Conservation (phyloP, 805 yeast genomes). For the Kuraishia cidri region DNA sequence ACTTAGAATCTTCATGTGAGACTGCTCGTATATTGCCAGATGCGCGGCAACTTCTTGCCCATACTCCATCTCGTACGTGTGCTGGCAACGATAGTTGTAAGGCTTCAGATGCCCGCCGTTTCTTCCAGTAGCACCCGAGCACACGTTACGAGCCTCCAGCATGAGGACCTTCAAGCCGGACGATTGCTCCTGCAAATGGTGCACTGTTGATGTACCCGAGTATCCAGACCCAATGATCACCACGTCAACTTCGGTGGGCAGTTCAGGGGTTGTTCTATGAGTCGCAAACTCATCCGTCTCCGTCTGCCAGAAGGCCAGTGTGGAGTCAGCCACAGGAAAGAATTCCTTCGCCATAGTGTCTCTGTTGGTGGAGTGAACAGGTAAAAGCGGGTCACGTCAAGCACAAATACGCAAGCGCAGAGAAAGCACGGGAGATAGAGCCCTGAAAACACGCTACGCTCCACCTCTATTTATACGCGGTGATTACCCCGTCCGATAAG, state of each 20-base stretch:
- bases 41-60: conserved; percentile 23
- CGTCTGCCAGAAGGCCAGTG: conserved; percentile 6
- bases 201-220: conserved; percentile 31
- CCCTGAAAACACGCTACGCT: no score
- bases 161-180: conserved; percentile 11
- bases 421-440: no score
- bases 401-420: no score
- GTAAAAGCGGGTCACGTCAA: no score
- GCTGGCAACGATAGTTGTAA: conserved; percentile 10
- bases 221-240: conserved; percentile 37
- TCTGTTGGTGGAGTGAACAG: no score
- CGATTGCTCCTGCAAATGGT: conserved; percentile 18
- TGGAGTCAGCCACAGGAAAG: conserved; percentile 1
- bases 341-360: no score
- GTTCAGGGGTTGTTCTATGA: conserved; percentile 12
- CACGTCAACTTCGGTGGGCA: conserved; percentile 28
- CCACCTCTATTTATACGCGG: no score
- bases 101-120: conserved; percentile 43
- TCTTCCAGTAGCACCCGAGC: conserved; percentile 34
- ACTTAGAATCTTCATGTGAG: conserved; percentile 21
- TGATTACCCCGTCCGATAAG: no score
- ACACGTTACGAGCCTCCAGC: conserved; percentile 25
- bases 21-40: conserved; percentile 26
- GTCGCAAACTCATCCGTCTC: conserved; percentile 8
- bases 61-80: conserved; percentile 8